Base-by-base conservation (phyloP, 108 stramenopile genomes). In the Cylindrotheca fusiformis region DNA sequence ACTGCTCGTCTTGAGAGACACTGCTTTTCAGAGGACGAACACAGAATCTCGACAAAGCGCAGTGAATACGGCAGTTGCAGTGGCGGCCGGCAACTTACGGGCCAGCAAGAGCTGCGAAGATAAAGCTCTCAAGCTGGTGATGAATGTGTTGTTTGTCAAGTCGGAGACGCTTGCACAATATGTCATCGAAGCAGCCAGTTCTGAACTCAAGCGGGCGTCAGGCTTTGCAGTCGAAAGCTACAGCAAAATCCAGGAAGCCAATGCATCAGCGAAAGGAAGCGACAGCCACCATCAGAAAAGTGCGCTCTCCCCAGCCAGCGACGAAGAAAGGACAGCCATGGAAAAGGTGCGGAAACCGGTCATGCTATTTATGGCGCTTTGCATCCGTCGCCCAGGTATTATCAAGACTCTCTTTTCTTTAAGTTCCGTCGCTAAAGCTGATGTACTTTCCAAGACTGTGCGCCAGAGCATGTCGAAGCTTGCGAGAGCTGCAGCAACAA, bases 61-160 rank as follows among this genome's bases (percentile, higher is more conserved):
- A 0, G 71, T 95, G 3, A 66, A 73, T 47, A 78, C 74, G 49
- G 87, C 88, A 27, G 94, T 91, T 32, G 81, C 69, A 6, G 72
- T 95, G 21, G 94, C 94, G 12, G 59, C 85, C 18, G 94, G 94
- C 36, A 72, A 87, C 8, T 62, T 90, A 31, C 77, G 76, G 36
- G 83, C 88, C 20, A 90, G 80, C 58, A 47, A 53, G 30, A 64
- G 65, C 17, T 75, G 91, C 28, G 85, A 90, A 69, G 90, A 91
- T 48, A 89, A 87, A 63, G 90, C 90, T 10, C 67, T 91, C 28
- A 90, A 88, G 59, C 64, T 95, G 24, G 94, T 92, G 0, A 88
- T 95, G 84, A 92, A 92, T 69, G 79, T 91, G 1, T 67, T 92
- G 29, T 95, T 78, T 60, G 71, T 83, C 0, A 84, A 83, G 68